Conservation (phyloP, 768 basidiomycete species). For the Lactarius hengduanensis region DNA sequence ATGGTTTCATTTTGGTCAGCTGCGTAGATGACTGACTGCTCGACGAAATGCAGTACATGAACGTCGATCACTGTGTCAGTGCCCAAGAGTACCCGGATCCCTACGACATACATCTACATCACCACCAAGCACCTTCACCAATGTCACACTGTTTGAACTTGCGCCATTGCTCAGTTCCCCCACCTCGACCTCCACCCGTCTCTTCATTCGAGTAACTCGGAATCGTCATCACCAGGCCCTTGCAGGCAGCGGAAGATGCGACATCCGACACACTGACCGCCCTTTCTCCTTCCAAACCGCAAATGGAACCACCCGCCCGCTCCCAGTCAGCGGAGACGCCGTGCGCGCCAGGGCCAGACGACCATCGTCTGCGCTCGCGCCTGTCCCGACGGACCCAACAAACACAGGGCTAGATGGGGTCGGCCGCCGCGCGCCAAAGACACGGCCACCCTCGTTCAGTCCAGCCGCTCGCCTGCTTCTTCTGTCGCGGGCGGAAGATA, state of each 20-base stretch:
- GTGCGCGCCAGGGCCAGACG: background rate
- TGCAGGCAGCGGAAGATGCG: background rate
- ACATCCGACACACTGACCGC: background rate
- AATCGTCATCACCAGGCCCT: background rate
- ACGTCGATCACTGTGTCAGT: background rate
- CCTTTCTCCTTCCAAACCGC: background rate
- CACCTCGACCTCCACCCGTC: slow-evolving; percentile 10
- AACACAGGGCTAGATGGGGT: background rate
- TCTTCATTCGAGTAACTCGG: slow-evolving; percentile 11
- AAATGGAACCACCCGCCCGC: slow-evolving; percentile 3
- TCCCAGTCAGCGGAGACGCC: slow-evolving; percentile 3
- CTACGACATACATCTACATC: slow-evolving; percentile 4
- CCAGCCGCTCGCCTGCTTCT: slow-evolving; percentile 25
- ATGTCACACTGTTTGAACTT: background rate
- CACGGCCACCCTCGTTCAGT: slow-evolving; percentile 21
- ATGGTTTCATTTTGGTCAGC: background rate
- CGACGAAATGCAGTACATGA: slow-evolving; percentile 9
- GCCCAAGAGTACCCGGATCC: background rate
- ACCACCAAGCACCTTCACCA: background rate
- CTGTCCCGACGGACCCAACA: background rate
- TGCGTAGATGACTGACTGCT: background rate
- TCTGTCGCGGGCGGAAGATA: slow-evolving; percentile 27
- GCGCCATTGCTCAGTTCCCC: background rate
- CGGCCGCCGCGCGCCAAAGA: slow-evolving; percentile 22
- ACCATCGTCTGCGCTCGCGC: background rate